These are phyloP conservation scores for Leonotis leonurus DNA, from an alignment of 257 asterid species.

Conservation along the genomic window DNA sequence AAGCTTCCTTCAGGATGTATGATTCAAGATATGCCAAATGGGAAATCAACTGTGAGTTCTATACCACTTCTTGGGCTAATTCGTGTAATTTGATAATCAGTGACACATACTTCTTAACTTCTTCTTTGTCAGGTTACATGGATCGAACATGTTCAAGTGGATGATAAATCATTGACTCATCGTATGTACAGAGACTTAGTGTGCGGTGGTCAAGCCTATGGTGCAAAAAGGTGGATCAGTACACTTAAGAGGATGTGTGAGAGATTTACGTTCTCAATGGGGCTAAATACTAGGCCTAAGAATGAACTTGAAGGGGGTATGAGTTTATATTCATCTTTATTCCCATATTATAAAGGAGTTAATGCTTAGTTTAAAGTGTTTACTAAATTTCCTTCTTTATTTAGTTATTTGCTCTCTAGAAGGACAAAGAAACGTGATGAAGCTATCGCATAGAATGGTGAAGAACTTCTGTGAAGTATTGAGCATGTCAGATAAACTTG, in stretches of 20 bases:
- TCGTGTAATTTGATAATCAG: background rate
- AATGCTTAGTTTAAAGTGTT: background rate
- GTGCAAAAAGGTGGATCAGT: conserved; percentile 65
- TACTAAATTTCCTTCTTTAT: background rate
- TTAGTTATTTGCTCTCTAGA: conserved; percentile 36
- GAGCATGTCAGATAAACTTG: conserved; percentile 37
- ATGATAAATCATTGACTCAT: conserved; percentile 44
- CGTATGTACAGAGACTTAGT: conserved; percentile 53
- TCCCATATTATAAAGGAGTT: background rate
- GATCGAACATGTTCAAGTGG: conserved; percentile 81
- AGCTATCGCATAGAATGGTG: conserved; percentile 65
- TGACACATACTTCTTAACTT: background rate
- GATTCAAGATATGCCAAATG: conserved; percentile 49
- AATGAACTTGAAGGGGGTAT: conserved; percentile 54
- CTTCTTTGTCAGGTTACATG: conserved; percentile 50
- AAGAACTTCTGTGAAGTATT: conserved; percentile 39
- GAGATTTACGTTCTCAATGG: conserved; percentile 42
- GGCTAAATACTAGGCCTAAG: conserved; percentile 16
- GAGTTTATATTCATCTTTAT: background rate
- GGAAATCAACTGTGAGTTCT: conserved; percentile 46
- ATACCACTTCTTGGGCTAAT: background rate
- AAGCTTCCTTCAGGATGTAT: conserved; percentile 72
- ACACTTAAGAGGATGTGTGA: conserved; percentile 60
- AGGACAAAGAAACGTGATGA: conserved; percentile 43
- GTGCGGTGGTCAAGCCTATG: conserved; percentile 45